These are phyloP conservation scores for Noccaea caerulescens DNA, from an alignment of 345 rosid species.

Conservation along the genomic window DNA sequence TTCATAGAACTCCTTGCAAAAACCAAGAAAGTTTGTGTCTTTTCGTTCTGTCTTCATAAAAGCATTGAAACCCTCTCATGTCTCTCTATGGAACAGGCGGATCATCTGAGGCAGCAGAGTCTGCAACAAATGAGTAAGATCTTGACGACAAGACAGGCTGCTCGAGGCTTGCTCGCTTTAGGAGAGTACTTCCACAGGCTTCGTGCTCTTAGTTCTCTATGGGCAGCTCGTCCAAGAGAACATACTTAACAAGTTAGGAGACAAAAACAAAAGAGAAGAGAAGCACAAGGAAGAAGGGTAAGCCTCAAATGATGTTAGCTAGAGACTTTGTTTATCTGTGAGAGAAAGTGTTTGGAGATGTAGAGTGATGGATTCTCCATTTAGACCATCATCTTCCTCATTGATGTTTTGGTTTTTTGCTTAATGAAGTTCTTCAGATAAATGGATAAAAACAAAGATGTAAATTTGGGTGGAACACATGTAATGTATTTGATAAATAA, in stretches of 20 bases:
- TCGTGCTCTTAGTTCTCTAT: conserved; percentile 91
- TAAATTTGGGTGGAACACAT: conserved; percentile 41
- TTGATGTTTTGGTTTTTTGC: conserved; percentile 28
- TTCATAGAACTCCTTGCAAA: background rate
- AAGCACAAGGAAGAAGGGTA: conserved; percentile 26
- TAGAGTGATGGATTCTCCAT: conserved; percentile 31
- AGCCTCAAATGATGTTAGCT: conserved; percentile 23
- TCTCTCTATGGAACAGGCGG: conserved; percentile 61
- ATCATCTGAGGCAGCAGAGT: conserved; percentile 82
- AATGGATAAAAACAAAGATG: background rate
- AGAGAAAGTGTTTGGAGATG: conserved; percentile 20
- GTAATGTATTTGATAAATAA: conserved; percentile 25
- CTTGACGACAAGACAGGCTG: conserved; percentile 80
- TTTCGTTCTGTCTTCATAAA: background rate
- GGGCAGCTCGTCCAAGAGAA: conserved; percentile 84
- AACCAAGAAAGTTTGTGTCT: background rate
- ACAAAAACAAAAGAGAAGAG: conserved; percentile 13
- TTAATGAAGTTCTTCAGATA: background rate
- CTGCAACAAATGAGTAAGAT: conserved; percentile 75
- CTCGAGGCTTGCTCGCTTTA: conserved; percentile 76
- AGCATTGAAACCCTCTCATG: conserved; percentile 1
- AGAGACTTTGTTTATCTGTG: conserved; percentile 24
- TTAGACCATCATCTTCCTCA: conserved; percentile 27
- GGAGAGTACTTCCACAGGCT: conserved; percentile 84
- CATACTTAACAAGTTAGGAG: conserved; percentile 43